Evolutionary conservation across 345 rosid species (phyloP).

Genomic region (Erodium maritimum): DNA sequence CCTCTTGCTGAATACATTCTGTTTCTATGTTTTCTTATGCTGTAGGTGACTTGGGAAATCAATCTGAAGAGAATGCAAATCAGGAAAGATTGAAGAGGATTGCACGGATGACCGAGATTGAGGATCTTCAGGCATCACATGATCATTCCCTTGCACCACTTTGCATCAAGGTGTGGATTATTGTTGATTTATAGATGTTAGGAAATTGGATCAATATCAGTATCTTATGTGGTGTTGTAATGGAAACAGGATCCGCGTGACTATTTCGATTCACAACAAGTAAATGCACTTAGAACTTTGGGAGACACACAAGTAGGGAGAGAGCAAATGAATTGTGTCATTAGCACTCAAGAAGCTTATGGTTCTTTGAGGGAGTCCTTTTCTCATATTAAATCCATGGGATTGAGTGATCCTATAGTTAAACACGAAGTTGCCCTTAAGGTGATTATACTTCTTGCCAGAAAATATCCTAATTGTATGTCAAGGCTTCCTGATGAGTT

Average conservation of each 20-base stretch:
- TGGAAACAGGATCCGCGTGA: conserved; percentile 81
- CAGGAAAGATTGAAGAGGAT: conserved; percentile 38
- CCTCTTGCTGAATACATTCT: background rate
- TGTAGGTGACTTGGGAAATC: conserved; percentile 26
- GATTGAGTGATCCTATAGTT: conserved; percentile 53
- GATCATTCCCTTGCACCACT: conserved; percentile 57
- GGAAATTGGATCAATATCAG: conserved; percentile 7
- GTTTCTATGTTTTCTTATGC: conserved; percentile 7
- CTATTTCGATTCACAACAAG: conserved; percentile 95
- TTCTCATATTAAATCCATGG: conserved; percentile 34
- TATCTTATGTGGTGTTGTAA: background rate
- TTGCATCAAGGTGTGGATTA: conserved; percentile 53
- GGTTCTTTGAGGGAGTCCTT: conserved; percentile 54
- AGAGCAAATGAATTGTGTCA: conserved; percentile 27
- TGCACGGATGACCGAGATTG: conserved; percentile 57
- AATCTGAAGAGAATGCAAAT: conserved; percentile 26
- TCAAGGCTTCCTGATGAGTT: background rate
- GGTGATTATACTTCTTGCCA: conserved; percentile 21
- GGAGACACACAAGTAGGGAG: conserved; percentile 27
- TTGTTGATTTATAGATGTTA: conserved; percentile 5
- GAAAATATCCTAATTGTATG: background rate
- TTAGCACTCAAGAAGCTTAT: conserved; percentile 51
- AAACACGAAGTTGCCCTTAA: conserved; percentile 59
- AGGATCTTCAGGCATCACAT: conserved; percentile 65
- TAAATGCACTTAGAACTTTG: conserved; percentile 38